phyloP scores from a whole-genome alignment of 495 filamentous ascomycete species.

The Penicillium cosmopolitanum region DNA sequence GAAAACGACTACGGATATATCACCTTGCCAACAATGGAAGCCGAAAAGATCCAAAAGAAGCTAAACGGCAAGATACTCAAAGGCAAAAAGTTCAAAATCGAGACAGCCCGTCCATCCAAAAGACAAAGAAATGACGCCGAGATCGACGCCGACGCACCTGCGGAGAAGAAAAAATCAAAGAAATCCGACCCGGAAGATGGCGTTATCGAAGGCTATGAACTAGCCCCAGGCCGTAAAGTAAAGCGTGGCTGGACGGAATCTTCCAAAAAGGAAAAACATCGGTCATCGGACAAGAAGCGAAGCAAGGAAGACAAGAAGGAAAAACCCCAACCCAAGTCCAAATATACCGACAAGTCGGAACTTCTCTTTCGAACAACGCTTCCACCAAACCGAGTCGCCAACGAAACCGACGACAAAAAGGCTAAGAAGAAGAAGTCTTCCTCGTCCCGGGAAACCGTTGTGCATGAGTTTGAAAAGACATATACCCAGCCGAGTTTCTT shows the following conservation, averaged over 20 bases:
- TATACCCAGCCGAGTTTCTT: slow-evolving; percentile 79
- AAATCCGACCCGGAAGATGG: slow-evolving; percentile 68
- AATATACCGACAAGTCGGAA: slow-evolving; percentile 76
- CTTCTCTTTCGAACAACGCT: slow-evolving; percentile 81
- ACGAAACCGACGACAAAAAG: slow-evolving; percentile 39
- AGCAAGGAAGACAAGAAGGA: slow-evolving; percentile 57
- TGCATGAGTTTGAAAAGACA: slow-evolving; percentile 84
- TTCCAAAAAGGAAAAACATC: slow-evolving; percentile 54
- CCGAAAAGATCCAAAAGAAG: slow-evolving; percentile 87
- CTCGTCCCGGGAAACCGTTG: slow-evolving; percentile 57
- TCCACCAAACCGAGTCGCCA: slow-evolving; percentile 57
- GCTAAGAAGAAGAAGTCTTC: slow-evolving; percentile 55
- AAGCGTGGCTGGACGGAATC: slow-evolving; percentile 90
- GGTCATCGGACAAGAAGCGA: slow-evolving; percentile 46
- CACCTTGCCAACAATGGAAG: slow-evolving; percentile 77
- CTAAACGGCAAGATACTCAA: slow-evolving; percentile 87
- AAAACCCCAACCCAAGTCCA: slow-evolving; percentile 66
- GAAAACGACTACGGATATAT: slow-evolving; percentile 90
- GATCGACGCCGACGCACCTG: slow-evolving; percentile 15
- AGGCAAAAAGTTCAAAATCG: slow-evolving; percentile 81
- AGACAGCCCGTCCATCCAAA: slow-evolving; percentile 70
- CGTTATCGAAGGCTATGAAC: slow-evolving; percentile 68
- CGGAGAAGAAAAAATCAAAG: slow-evolving; percentile 48
- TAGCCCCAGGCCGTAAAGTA: slow-evolving; percentile 74
- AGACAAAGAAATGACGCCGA: slow-evolving; percentile 42